Conservation (phyloP, 306 rosid species). For the Cicer arietinum region DNA sequence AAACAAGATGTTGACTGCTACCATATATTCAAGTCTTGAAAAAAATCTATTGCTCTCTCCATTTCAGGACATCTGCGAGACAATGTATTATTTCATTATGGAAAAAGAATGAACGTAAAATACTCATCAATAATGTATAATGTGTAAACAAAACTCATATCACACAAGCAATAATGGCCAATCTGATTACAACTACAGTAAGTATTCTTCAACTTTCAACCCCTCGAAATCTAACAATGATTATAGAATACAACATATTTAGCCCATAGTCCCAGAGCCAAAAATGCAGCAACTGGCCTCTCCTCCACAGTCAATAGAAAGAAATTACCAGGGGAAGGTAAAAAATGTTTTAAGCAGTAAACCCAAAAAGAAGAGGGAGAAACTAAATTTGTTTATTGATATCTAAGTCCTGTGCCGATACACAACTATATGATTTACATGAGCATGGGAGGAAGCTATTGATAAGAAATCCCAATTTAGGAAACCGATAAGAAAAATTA, state of each 20-base stretch:
- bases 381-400: neutral
- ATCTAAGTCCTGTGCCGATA: neutral
- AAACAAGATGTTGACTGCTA: constrained; percentile 20
- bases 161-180: neutral
- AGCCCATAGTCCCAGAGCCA: neutral
- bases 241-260: neutral
- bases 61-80: constrained; percentile 46
- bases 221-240: constrained; percentile 10
- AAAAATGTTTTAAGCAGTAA: neutral
- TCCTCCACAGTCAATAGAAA: neutral
- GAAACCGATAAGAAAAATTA: too few species aligned
- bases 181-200: constrained; percentile 2
- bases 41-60: constrained; percentile 36
- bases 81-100: constrained; percentile 15
- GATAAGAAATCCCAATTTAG: too few species aligned
- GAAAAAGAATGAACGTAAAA: neutral
- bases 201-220: constrained; percentile 20
- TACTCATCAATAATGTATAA: neutral
- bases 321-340: neutral
- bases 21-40: constrained; percentile 25
- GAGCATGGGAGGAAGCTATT: too few species aligned
- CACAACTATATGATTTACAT: neutral
- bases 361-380: neutral
- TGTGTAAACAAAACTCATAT: neutral
- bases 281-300: neutral